Evolutionary conservation across 352 stramenopile genomes (phyloP).

Genomic region (Chrysophaeum taylorii): DNA sequence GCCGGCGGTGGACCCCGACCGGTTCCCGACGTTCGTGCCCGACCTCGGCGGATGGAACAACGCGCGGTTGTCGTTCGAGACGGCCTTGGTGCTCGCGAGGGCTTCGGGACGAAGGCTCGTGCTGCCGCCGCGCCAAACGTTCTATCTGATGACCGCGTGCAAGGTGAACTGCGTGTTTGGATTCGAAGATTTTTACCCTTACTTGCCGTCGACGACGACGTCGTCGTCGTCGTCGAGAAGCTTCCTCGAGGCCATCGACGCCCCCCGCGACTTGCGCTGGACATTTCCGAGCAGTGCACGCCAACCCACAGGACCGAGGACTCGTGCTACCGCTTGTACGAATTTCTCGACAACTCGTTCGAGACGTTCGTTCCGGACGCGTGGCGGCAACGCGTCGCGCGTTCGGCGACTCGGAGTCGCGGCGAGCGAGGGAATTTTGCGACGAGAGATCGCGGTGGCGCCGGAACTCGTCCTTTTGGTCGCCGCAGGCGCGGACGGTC

Average conservation of each 20-base stretch:
- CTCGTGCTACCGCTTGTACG: neutral
- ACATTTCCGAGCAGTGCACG: neutral
- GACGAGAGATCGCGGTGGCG: no score
- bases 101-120: neutral
- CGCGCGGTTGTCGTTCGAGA: constrained; percentile 30
- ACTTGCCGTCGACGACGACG: neutral
- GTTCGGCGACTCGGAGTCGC: neutral
- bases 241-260: neutral
- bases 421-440: no score
- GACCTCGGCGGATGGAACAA: constrained; percentile 39
- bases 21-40: constrained; percentile 36
- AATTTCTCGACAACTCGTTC: neutral
- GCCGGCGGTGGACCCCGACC: neutral
- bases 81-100: constrained; percentile 25
- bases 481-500: neutral
- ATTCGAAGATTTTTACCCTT: neutral
- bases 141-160: neutral
- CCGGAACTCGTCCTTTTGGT: neutral
- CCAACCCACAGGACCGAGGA: neutral
- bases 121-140: neutral
- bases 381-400: neutral
- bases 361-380: neutral
- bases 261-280: neutral
- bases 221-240: neutral
- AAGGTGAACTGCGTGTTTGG: constrained; percentile 2